Evolutionary conservation across 805 yeast species (phyloP), one percentile per base, ranked within the genome.

Genomic region (Sugiyamaella valdiviana): DNA sequence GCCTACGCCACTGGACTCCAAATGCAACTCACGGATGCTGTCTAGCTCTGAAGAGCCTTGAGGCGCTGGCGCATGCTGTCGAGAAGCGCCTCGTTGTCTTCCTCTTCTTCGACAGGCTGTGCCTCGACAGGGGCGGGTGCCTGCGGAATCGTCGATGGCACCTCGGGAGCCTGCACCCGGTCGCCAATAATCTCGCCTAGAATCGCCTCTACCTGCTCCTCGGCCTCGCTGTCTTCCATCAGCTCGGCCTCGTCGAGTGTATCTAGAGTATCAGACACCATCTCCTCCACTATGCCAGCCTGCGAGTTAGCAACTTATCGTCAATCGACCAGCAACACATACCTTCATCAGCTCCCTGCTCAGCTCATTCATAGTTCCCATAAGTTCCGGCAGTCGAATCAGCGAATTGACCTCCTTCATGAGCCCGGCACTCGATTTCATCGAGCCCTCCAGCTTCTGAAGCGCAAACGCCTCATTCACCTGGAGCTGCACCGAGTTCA

Each of bases 261-360:
- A 51, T 90, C 98, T 51, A 91, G 72, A 53, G 86, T 80, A 62
- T 93, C 99, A 49, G 85, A 88, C 63, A 90, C 82, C 98, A 93
- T 93, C 63, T 93, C 99, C 56, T 86, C 87, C 46, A 93, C 88
- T 40, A 93, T 77, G 2, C 75, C 75, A 3, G 74, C 65, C 59
- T 66, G n/a, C 14, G 10, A 26, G 32, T 26, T 26, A 26, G 32
- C 32, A 3, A 3, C 32, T 10, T 10, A 26, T 5, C 32, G 14
- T 6, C 9, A 26, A 26, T 26, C 9, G n/a, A 26, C 7, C 9
- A 26, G 10, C 29, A 12, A 26, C 32, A 26, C 32, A 10, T n/a
- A 26, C 32, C 14, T n/a, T 64, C 79, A 85, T 81, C 58, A 91
- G 74, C 67, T 93, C 99, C 60, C 78, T 82, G 51, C 91, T 85